These are phyloP conservation scores for Byssothecium circinans DNA, from an alignment of 2,329 filamentous ascomycete genomes.

Conservation along the genomic window DNA sequence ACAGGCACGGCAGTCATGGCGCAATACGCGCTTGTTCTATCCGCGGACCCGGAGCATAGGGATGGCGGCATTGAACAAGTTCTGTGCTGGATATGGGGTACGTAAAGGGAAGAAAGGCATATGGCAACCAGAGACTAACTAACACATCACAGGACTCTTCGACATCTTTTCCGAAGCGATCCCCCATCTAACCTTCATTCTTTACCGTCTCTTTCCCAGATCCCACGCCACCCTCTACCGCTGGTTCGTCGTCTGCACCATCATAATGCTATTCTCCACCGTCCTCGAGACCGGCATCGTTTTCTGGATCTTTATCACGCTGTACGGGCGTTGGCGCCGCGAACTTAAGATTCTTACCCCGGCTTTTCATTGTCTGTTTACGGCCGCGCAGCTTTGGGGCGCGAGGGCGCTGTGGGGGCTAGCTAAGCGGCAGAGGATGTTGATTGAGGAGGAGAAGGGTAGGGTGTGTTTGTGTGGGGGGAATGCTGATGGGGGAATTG, in stretches of 20 bases:
- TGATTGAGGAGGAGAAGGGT: neutral
- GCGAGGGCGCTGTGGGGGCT: neutral
- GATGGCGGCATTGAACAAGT: constrained; percentile 1
- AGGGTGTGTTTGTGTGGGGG: neutral
- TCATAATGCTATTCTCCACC: neutral
- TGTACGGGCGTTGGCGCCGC: constrained; percentile 2
- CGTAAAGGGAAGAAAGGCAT: neutral
- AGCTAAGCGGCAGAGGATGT: neutral
- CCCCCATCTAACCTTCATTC: constrained; percentile 3
- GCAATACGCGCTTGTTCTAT: neutral
- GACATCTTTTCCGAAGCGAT: constrained; percentile 5
- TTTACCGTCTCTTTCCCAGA: constrained; percentile 4
- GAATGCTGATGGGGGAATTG: too few relatives aligned
- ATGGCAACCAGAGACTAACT: neutral
- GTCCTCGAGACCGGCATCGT: constrained; percentile 1
- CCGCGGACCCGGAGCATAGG: neutral
- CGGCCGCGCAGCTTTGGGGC: constrained; percentile 2
- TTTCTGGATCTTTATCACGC: constrained; percentile 1
- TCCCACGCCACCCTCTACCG: neutral
- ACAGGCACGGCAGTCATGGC: constrained; percentile 1
- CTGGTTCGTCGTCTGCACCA: neutral
- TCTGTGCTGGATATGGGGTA: constrained; percentile 4
- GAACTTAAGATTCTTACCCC: neutral
- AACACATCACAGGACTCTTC: constrained; percentile 3
- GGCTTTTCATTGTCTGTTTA: neutral